A percentile compares a stretch with the other conserved stretches of the same genome.
Conservation (phyloP, 768 basidiomycete genomes). For the Mycena sanguinolenta region DNA sequence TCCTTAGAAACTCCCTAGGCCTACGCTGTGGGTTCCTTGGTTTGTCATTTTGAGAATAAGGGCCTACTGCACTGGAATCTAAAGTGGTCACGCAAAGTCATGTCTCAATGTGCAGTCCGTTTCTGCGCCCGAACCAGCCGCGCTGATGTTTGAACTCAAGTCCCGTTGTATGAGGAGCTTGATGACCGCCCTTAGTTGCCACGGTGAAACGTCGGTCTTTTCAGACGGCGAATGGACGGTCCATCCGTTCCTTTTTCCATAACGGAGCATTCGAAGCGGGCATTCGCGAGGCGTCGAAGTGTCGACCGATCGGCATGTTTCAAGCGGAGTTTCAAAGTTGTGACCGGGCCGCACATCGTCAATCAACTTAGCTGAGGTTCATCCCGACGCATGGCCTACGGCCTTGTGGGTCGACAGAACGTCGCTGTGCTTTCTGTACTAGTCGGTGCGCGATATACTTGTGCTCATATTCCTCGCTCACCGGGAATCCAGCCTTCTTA, state of each 20-base stretch:
- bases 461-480: conserved; percentile 44
- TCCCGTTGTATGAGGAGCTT: conserved; percentile 14
- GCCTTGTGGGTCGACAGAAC: not conserved
- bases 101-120: not conserved
- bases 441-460: conserved; percentile 2
- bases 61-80: not conserved
- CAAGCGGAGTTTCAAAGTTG: not conserved
- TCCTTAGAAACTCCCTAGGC: too few species aligned
- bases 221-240: conserved; percentile 21
- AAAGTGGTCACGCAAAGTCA: not conserved
- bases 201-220: not conserved
- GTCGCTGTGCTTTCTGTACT: conserved; percentile 5
- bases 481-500: conserved; percentile 39
- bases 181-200: not conserved
- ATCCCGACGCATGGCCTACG: conserved; percentile 9
- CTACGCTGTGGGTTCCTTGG: conserved; percentile 2
- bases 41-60: conserved; percentile 23
- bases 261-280: too few species aligned
- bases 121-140: not conserved
- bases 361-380: too few species aligned
- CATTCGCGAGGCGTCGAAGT: not conserved
- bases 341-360: not conserved
- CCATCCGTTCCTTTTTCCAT: not conserved
- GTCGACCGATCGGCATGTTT: not conserved
- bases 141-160: conserved; percentile 16